Evolutionary conservation across 169 alveolate species (phyloP).

Genomic region (Plasmodium vinckei): DNA sequence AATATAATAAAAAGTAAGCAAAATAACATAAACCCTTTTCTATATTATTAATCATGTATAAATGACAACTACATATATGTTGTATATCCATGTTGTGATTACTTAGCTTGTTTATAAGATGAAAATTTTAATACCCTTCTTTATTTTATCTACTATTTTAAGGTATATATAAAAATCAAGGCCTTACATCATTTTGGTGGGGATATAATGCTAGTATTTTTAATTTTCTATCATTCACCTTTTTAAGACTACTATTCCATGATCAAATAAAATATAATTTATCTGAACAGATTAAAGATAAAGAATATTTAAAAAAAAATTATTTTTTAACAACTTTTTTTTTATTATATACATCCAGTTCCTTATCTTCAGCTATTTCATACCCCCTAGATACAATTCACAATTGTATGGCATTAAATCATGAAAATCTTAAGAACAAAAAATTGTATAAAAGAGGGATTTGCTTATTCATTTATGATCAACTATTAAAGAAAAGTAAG

Average conservation of each 20-base stretch:
- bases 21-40: not conserved
- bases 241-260: slow-evolving; percentile 61
- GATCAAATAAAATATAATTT: slow-evolving; percentile 50
- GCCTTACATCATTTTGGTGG: slow-evolving; percentile 71
- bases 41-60: not conserved
- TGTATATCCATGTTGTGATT: not conserved
- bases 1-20: slow-evolving; percentile 55
- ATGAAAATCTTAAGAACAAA: slow-evolving; percentile 46
- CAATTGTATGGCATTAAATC: slow-evolving; percentile 46
- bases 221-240: slow-evolving; percentile 55
- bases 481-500: slow-evolving; percentile 46
- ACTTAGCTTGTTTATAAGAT: no score
- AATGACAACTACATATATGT: not conserved
- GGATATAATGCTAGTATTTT: slow-evolving; percentile 65
- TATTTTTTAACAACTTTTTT: slow-evolving; percentile 26
- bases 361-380: slow-evolving; percentile 35
- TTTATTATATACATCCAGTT: slow-evolving; percentile 56
- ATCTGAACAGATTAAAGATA: not conserved
- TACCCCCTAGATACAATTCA: slow-evolving; percentile 55
- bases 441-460: slow-evolving; percentile 29
- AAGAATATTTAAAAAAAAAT: slow-evolving; percentile 12
- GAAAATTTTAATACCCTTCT: not conserved
- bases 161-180: slow-evolving; percentile 66
- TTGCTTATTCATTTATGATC: slow-evolving; percentile 42
- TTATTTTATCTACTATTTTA: not conserved